These are phyloP conservation scores for Tothia fuscella DNA, from an alignment of 2,329 filamentous ascomycete genomes.

Conservation along the genomic window DNA sequence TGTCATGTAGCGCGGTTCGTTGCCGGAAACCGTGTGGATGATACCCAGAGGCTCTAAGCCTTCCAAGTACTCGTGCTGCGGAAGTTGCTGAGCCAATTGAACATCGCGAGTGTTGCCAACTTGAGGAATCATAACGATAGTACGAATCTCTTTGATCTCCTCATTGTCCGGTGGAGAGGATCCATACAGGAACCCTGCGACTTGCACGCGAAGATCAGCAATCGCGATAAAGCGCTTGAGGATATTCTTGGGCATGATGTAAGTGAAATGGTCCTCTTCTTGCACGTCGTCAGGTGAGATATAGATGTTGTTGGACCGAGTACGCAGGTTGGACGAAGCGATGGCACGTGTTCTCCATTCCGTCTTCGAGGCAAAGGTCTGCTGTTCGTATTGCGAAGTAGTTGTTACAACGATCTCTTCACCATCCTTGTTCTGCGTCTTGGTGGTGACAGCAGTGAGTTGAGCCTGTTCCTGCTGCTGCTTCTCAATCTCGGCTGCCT, in stretches of 20 bases:
- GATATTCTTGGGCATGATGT: conserved; percentile 98
- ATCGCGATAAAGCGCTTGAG: conserved; percentile 98
- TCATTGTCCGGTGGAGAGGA: conserved; percentile 86
- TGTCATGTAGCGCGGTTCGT: conserved; percentile 93
- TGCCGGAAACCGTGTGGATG: conserved; percentile 91
- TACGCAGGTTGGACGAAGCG: conserved; percentile 88
- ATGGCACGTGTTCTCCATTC: conserved; percentile 97
- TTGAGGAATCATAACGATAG: conserved; percentile 95
- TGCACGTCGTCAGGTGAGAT: conserved; percentile 92
- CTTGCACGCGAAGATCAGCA: conserved; percentile 88
- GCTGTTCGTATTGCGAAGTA: conserved; percentile 94
- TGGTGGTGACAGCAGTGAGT: conserved; percentile 91
- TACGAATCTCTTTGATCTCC: conserved; percentile 92
- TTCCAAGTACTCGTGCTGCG: conserved; percentile 81
- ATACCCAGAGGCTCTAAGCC: conserved; percentile 82
- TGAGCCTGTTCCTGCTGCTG: conserved; percentile 96
- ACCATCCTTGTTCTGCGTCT: conserved; percentile 92
- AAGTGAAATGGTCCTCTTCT: conserved; percentile 77
- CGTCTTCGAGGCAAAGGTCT: conserved; percentile 95
- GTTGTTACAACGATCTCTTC: conserved; percentile 98
- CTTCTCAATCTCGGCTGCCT: conserved; percentile 97
- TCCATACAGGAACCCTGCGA: conserved; percentile 91
- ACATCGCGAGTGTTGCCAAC: conserved; percentile 88
- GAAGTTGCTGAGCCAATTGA: conserved; percentile 78
- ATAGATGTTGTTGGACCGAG: conserved; percentile 94